phyloP scores from a whole-genome alignment of 164 flowering plant genomes.

The Stephania yunnanensis region DNA sequence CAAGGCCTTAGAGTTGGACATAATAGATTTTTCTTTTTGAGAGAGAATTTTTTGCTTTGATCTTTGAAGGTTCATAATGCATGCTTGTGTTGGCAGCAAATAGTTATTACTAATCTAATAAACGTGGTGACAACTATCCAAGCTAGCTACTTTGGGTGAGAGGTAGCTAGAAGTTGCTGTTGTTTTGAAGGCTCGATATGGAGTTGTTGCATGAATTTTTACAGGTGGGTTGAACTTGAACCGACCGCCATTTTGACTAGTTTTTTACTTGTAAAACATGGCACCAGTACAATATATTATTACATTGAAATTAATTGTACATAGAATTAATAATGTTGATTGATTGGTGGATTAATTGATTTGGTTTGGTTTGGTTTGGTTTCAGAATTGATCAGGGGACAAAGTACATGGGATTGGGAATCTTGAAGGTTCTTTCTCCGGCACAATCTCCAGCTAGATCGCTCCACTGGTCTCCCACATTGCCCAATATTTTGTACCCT shows the following conservation, averaged over 20 bases:
- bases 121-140: background rate
- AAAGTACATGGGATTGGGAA: constrained; percentile 90
- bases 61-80: too few species aligned
- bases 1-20: too few species aligned
- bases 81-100: background rate
- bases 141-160: too few species aligned
- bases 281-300: background rate
- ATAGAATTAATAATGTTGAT: too few species aligned
- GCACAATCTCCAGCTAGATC: constrained; percentile 59
- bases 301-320: background rate
- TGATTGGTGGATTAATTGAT: background rate
- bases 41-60: too few species aligned
- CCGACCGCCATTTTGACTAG: background rate
- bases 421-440: constrained; percentile 74
- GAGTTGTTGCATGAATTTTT: too few species aligned
- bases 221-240: background rate
- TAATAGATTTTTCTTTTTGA: too few species aligned
- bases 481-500: constrained; percentile 80
- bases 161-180: too few species aligned
- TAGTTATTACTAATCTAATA: background rate
- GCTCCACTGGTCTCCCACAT: constrained; percentile 90
- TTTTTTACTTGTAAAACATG: background rate
- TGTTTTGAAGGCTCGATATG: background rate
- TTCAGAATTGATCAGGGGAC: constrained; percentile 39
- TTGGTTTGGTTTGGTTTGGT: background rate